These are phyloP conservation scores for Solanum chmielewskii DNA, from an alignment of 257 asterid species.

Conservation along the genomic window DNA sequence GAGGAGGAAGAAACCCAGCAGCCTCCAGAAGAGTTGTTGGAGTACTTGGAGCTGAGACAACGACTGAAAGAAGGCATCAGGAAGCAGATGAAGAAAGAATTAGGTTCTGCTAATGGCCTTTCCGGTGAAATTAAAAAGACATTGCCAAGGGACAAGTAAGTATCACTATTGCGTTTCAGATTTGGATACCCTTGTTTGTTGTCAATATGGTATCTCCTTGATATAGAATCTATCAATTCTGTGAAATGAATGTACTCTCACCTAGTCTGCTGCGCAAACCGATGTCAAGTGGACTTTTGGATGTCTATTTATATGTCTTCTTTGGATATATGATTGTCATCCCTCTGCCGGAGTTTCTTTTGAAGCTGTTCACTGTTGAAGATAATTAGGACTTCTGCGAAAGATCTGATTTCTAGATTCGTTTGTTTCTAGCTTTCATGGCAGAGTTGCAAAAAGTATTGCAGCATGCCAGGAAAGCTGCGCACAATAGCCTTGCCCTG, in stretches of 20 bases:
- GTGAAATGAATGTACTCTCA: not conserved
- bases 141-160: slow-evolving; percentile 55
- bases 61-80: slow-evolving; percentile 46
- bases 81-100: slow-evolving; percentile 57
- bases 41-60: slow-evolving; percentile 62
- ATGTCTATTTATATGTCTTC: not conserved
- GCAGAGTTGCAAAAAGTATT: not conserved
- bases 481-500: not conserved
- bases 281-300: not conserved
- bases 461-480: not conserved
- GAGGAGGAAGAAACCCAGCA: slow-evolving; percentile 42
- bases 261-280: not conserved
- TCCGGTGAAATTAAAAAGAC: slow-evolving; percentile 25
- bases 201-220: not conserved
- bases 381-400: not conserved
- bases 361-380: not conserved
- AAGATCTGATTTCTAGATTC: not conserved
- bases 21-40: slow-evolving; percentile 64
- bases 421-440: not conserved
- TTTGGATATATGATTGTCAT: not conserved
- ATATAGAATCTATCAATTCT: not conserved
- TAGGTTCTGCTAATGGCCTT: slow-evolving; percentile 23
- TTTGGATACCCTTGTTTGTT: not conserved
- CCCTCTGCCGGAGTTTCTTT: not conserved
- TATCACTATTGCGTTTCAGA: not conserved